Percentiles rank a stretch among this genome's conserved stretches.
Evolutionary conservation across 2,329 filamentous ascomycete genomes (phyloP).

Genomic region (Penicillium sp.): DNA sequence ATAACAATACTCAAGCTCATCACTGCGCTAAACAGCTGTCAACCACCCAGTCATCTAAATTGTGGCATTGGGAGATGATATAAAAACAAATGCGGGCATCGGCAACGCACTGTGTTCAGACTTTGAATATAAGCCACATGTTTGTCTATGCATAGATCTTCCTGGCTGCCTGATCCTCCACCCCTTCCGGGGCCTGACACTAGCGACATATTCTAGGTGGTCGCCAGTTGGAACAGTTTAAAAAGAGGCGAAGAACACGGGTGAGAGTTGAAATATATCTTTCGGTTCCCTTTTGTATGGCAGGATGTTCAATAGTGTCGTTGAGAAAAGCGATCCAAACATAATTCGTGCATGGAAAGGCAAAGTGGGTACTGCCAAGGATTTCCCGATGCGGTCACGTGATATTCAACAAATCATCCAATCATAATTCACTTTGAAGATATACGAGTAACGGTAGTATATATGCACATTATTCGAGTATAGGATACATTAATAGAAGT

Average conservation of each 20-base stretch:
- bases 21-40: slow-evolving; percentile 62
- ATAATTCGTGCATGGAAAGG: slow-evolving; percentile 3
- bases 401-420: not conserved
- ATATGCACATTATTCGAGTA: not conserved
- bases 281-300: not conserved
- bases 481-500: too few species aligned
- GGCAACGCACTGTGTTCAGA: slow-evolving; percentile 69
- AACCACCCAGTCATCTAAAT: slow-evolving; percentile 19
- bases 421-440: not conserved
- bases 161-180: slow-evolving; percentile 44
- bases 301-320: not conserved
- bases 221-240: not conserved
- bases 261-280: not conserved
- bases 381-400: not conserved
- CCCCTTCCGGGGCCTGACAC: slow-evolving; percentile 59
- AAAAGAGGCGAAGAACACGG: not conserved
- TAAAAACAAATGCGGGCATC: slow-evolving; percentile 18
- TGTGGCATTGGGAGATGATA: slow-evolving; percentile 15
- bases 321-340: not conserved
- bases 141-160: slow-evolving; percentile 55
- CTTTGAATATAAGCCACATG: slow-evolving; percentile 93
- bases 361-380: slow-evolving; percentile 1
- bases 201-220: slow-evolving; percentile 49
- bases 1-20: slow-evolving; percentile 96
- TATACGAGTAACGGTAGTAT: too few species aligned